These are phyloP conservation scores for Trichoderma sp. DNA, from an alignment of 2,329 filamentous ascomycete genomes.

Conservation along the genomic window DNA sequence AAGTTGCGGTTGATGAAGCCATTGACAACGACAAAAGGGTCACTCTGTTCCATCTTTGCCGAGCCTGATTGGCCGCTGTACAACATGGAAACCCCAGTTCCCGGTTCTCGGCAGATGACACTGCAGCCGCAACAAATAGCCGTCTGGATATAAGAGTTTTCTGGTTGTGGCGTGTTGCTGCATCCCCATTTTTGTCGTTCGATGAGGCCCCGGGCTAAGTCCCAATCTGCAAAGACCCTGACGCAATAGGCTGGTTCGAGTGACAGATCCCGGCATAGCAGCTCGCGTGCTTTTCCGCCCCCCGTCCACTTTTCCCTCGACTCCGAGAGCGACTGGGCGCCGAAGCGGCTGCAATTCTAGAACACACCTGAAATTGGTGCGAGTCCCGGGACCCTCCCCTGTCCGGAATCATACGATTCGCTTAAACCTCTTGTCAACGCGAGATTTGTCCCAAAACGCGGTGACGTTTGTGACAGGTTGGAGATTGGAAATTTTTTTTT, in stretches of 20 bases:
- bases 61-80: not conserved
- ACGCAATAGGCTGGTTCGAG: slow-evolving; percentile 7
- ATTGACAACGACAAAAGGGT: not conserved
- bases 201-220: slow-evolving; percentile 7
- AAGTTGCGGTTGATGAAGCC: not conserved
- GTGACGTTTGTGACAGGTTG: not conserved
- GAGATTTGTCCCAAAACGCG: not conserved
- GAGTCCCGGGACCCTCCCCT: not conserved
- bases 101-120: slow-evolving; percentile 8
- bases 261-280: not conserved
- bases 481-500: not conserved
- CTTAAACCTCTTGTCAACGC: not conserved
- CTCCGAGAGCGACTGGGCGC: not conserved
- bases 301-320: not conserved
- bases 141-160: not conserved
- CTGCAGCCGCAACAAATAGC: not conserved
- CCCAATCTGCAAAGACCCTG: slow-evolving; percentile 11
- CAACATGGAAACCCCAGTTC: not conserved
- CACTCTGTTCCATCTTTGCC: not conserved
- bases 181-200: slow-evolving; percentile 17
- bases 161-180: slow-evolving; percentile 7
- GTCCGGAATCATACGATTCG: slow-evolving; percentile 13
- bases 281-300: slow-evolving; percentile 4
- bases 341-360: not conserved
- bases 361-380: not conserved